Base-by-base conservation (phyloP, 2,329 filamentous ascomycete genomes). In the Trichoderma asperellum region DNA sequence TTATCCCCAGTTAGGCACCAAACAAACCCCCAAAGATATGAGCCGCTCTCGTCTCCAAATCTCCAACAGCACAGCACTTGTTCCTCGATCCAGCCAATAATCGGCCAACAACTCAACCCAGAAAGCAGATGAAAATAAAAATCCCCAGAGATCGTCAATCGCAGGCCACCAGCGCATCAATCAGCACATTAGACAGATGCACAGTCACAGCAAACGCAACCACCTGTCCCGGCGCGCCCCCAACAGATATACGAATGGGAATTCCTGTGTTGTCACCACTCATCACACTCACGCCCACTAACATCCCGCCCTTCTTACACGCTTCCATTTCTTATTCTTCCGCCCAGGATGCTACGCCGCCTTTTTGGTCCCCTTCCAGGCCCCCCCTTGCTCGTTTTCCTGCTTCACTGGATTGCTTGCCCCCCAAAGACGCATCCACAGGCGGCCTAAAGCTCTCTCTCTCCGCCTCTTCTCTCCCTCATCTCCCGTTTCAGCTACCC, bases 1-100 rank as follows among this genome's bases (percentile, higher is more conserved):
- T 67, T 67, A 58, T 57, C 49, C 61, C 34, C 37, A 29, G 52
- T 67, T 67, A 67, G 63, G 63, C 63, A 67, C 37, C 63, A 67
- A 67, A 37, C 63, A 67, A 67, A 52, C 18, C 27, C 27, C 40
- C 35, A 16, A 32, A 49, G 1, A 53, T 58, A 34, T 35, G 52
- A 47, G 57, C 47, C 43, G 14, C 49, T 56, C 47, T 56, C 49
- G 16, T 55, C 61, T 27, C 61, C 61, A 64, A 64, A 43, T 64
- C 61, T 52, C 61, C 37, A 43, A n/a, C 24, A 24, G 24, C 24
- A n/a, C 18, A 21, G 7, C 49, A 5, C 16, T n/a, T 21, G 34
- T 27, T 34, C n/a, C 32, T 24, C 49, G 27, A 65, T 55, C 24
- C 34, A 43, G 35, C 62, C 49, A 65, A 65, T 65, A 32, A 53